These are phyloP conservation scores for Nemania diffusa DNA, from an alignment of 2,329 filamentous ascomycete genomes.

Conservation along the genomic window DNA sequence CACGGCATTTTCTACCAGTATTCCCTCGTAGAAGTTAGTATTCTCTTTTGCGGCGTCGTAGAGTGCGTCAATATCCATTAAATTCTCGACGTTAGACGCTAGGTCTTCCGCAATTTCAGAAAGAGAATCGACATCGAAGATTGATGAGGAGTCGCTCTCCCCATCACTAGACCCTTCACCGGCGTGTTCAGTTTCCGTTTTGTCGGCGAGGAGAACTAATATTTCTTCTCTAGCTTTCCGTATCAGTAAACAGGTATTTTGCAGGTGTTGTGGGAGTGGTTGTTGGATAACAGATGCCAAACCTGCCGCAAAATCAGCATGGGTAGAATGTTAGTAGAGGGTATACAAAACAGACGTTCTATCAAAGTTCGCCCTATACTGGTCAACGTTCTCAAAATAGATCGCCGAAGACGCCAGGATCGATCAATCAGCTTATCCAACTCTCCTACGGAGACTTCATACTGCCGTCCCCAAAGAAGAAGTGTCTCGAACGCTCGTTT, in stretches of 20 bases:
- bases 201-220: not conserved
- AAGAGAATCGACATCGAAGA: slow-evolving; percentile 12
- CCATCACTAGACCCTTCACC: not conserved
- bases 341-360: slow-evolving; percentile 6
- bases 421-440: slow-evolving; percentile 11
- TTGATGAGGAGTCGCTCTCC: slow-evolving; percentile 16
- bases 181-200: not conserved
- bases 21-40: not conserved
- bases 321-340: not conserved
- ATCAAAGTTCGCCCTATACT: slow-evolving; percentile 13
- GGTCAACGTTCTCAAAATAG: slow-evolving; percentile 6
- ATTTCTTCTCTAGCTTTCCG: slow-evolving; percentile 5
- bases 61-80: slow-evolving; percentile 16
- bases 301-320: not conserved
- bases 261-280: slow-evolving; percentile 6
- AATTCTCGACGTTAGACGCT: not conserved
- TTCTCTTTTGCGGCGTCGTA: slow-evolving; percentile 17
- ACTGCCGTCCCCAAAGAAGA: slow-evolving; percentile 17
- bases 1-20: not conserved
- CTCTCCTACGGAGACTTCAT: slow-evolving; percentile 6
- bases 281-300: slow-evolving; percentile 5
- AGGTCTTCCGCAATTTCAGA: slow-evolving; percentile 19
- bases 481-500: slow-evolving; percentile 23
- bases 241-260: not conserved
- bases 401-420: slow-evolving; percentile 16